Evolutionary conservation across 2,329 filamentous ascomycete species (phyloP), one percentile per base, ranked within the genome.

Genomic region (Botrytis galanthina): DNA sequence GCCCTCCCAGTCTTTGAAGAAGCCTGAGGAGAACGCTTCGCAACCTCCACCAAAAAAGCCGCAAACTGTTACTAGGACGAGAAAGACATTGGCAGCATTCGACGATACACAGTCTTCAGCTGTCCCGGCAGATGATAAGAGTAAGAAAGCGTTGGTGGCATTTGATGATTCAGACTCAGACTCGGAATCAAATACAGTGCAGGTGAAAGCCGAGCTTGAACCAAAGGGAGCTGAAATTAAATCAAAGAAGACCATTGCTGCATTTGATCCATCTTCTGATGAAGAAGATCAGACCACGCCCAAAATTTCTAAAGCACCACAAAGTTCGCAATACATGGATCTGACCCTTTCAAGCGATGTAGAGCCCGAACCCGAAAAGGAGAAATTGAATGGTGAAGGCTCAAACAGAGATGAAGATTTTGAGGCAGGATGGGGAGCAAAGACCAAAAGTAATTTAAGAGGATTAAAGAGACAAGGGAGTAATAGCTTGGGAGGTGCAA

Each of bases 321-420:
- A 44, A 3, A 82, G 82, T 9, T 81, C 81, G 0, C 83, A 84
- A 66, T 78, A 84, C 7, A 68, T 72, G 71, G 82, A 83, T 68
- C 75, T 84, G 35, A 79, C 78, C 1, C n/a, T 76, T 29, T 77
- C 75, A 12, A 79, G 77, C 42, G 77, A 79, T 72, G 39, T 63
- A 35, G 78, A 79, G 14, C 62, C 70, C 7, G 77, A 73, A 39
- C 9, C 39, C 9, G 61, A 68, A 22, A 70, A 51, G 20, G n/a
- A 54, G 32, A 67, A 69, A 64, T 26, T 70, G 51, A 42, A 42
- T 22, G 29, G 35, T 4, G 26, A 51, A 26, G 37, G 42, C 39
- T 60, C 63, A 39, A 63, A 70, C 32, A 70, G 57, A 14, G 74
- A 75, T 57, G 74, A 75, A 18, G 72, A 75, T 32, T 59, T 66